Evolutionary conservation across 345 rosid species (phyloP), one percentile per base, ranked within the genome.

Genomic region (Adansonia digitata): DNA sequence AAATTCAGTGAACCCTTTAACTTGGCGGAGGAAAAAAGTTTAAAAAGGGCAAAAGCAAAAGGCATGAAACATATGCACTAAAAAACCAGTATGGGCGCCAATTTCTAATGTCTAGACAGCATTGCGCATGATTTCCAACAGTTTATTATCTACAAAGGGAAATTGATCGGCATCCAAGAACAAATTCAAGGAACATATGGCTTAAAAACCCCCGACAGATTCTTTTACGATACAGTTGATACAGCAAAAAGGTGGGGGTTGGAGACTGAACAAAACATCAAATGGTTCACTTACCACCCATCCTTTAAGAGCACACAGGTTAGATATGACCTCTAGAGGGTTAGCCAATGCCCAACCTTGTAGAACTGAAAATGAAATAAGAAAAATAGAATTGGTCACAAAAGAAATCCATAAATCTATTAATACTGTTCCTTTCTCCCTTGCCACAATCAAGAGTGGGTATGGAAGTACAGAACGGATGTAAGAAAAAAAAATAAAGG

Each of bases 251-350:
- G 78, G 34, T 63, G 79, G 83, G 81, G 80, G 77, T 74, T 56
- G 83, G 85, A 85, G 81, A 81, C 84, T 78, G 72, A 72, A 85
- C 72, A 82, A 73, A 68, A 76, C 76, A 83, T 76, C 78, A 71
- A 82, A 78, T 81, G 77, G 82, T 81, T 84, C 85, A 78, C 87
- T 75, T 80, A 84, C 91, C 91, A 82, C 89, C 86, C 84, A 76
- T 73, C 82, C 84, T 74, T 65, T 43, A 71, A 13, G 62, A 74
- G 75, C 82, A 74, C 24, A 65, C 75, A 71, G 75, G 84, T 83
- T 78, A 79, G 82, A 81, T n/a, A n/a, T 73, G 81, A 78, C 69
- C 82, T 69, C 83, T 73, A n/a, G 70, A 73, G 73, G 79, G 79
- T 83, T 81, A 75, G 80, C 83, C 75, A 70, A 49, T 75, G 77